These are phyloP conservation scores for Annulohypoxylon nitens DNA, from an alignment of 495 filamentous ascomycete species.

Conservation along the genomic window DNA sequence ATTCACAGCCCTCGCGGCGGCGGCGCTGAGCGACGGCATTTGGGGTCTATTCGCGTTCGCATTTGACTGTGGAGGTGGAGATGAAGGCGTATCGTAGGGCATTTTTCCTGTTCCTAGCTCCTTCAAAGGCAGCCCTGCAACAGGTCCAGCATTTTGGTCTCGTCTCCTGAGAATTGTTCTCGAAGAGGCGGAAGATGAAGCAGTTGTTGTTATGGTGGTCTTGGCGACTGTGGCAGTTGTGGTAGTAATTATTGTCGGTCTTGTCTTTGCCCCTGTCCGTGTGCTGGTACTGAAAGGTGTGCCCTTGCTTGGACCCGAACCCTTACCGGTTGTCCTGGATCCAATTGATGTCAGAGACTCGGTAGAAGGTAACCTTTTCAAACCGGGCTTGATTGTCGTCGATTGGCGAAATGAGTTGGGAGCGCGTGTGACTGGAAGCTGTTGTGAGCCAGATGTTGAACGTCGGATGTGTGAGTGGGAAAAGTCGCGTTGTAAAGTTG, in stretches of 20 bases:
- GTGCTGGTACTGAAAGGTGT: slow-evolving; percentile 13
- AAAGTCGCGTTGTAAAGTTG: slow-evolving; percentile 41
- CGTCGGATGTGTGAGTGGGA: slow-evolving; percentile 28
- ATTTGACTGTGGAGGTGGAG: slow-evolving; percentile 39
- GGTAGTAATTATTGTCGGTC: slow-evolving; percentile 41
- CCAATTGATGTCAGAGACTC: slow-evolving; percentile 39
- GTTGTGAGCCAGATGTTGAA: slow-evolving; percentile 19
- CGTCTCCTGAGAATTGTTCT: slow-evolving; percentile 50
- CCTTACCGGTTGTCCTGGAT: slow-evolving; percentile 14
- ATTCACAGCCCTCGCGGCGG: slow-evolving; percentile 54
- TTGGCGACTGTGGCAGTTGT: slow-evolving; percentile 34
- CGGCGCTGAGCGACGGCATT: slow-evolving; percentile 56
- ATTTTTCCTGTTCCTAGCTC: slow-evolving; percentile 51
- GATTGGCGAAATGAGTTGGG: slow-evolving; percentile 19
- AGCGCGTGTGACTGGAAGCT: slow-evolving; percentile 8
- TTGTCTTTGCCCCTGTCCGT: slow-evolving; percentile 32
- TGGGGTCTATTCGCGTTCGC: slow-evolving; percentile 52
- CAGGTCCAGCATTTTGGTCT: slow-evolving; percentile 60
- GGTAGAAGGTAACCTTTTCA: slow-evolving; percentile 26
- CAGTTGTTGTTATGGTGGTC: slow-evolving; percentile 31
- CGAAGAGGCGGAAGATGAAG: slow-evolving; percentile 29
- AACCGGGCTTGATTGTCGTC: slow-evolving; percentile 17
- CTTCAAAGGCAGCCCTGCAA: slow-evolving; percentile 49
- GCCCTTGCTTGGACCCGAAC: neutral
- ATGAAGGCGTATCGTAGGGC: slow-evolving; percentile 44